Evolutionary conservation across 192 early-diverging fungal species (phyloP).

Genomic region (Dimargaris cristalligena): DNA sequence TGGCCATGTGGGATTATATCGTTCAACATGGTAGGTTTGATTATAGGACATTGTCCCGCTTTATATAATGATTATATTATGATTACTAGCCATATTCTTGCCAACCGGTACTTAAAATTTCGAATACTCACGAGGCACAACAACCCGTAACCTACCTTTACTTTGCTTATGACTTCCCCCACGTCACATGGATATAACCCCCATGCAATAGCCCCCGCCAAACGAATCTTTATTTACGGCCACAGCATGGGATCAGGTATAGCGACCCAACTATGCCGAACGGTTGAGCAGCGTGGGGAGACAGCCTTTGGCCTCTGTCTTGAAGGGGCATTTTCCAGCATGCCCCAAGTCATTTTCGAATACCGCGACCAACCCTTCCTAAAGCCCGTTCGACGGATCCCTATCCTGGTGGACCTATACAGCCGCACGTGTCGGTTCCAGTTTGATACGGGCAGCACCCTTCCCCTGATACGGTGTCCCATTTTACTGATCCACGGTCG

Average conservation of each 20-base stretch:
- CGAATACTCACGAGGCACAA: too few relatives aligned
- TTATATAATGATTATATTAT: too few relatives aligned
- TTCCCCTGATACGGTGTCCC: background rate
- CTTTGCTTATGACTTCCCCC: too few relatives aligned
- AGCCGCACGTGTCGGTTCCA: background rate
- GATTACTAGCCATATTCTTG: too few relatives aligned
- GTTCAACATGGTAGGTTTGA: background rate
- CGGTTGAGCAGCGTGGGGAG: background rate
- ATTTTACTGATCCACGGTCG: constrained; percentile 3
- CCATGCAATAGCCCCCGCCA: too few relatives aligned
- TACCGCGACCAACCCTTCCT: background rate
- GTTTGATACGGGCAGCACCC: background rate
- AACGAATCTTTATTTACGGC: constrained; percentile 1
- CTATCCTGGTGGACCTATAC: background rate
- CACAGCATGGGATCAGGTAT: background rate
- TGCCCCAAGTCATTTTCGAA: background rate
- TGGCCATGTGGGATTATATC: background rate
- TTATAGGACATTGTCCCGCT: too few relatives aligned
- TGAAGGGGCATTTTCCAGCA: background rate
- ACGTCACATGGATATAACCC: too few relatives aligned
- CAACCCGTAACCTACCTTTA: too few relatives aligned
- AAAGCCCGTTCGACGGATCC: background rate
- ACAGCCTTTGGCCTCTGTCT: background rate
- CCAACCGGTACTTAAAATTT: too few relatives aligned
- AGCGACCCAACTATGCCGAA: background rate